Conservation (phyloP, 768 basidiomycete species). For the Piloderma croceum region DNA sequence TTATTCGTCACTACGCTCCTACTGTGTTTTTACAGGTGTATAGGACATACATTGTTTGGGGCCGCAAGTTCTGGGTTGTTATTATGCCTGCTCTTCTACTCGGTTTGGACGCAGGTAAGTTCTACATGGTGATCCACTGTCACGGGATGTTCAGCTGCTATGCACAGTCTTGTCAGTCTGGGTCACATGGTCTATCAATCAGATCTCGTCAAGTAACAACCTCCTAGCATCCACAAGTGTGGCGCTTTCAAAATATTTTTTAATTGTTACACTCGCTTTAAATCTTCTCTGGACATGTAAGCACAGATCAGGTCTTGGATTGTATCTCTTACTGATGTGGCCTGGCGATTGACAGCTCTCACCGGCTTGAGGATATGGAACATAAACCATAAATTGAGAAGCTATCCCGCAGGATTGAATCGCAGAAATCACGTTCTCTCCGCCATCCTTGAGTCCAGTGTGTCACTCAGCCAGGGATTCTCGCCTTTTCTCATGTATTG, state of each 20-base stretch:
- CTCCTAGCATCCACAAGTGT: conserved; percentile 34
- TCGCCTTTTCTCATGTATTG: no score
- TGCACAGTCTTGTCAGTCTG: conserved; percentile 29
- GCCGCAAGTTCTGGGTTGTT: conserved; percentile 16
- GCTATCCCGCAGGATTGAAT: no score
- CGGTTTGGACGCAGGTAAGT: conserved; percentile 26
- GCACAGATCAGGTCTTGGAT: no score
- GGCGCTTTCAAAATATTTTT: no score
- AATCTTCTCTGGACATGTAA: conserved; percentile 33
- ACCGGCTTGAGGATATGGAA: no score
- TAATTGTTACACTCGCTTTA: conserved; percentile 31
- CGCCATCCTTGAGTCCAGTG: no score
- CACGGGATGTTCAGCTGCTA: conserved; percentile 23
- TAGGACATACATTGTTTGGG: conserved; percentile 31
- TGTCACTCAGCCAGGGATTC: no score
- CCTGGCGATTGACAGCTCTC: no score
- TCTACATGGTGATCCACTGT: neutral
- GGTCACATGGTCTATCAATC: conserved; percentile 22
- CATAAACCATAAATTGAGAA: no score
- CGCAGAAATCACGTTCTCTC: no score
- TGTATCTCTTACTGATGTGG: no score
- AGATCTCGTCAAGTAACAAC: conserved; percentile 27
- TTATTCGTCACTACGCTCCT: no score
- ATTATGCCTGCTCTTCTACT: conserved; percentile 25
- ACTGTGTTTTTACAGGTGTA: conserved; percentile 27